A percentile compares a stretch with the other conserved stretches of the same genome.
phyloP scores from a whole-genome alignment of 1,284 basidiomycete genomes.

The Ganoderma resinaceum region DNA sequence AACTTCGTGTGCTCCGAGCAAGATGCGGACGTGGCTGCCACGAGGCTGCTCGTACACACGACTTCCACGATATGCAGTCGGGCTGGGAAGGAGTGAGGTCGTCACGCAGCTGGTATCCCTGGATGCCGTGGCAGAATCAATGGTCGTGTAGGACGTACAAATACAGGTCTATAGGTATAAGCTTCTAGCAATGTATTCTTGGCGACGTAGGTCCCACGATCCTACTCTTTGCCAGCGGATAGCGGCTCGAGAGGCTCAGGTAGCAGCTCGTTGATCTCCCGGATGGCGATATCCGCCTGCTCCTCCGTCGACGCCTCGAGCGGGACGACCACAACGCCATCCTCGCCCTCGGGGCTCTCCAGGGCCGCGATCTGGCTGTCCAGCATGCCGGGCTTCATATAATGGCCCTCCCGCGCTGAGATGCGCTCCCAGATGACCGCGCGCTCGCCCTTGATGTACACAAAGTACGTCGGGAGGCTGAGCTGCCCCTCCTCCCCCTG shows the following conservation, averaged over 20 bases:
- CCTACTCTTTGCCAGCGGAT: not conserved
- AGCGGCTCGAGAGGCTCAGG: constrained; percentile 20
- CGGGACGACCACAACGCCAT: constrained; percentile 72
- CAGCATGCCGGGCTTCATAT: constrained; percentile 88
- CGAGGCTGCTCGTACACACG: not conserved
- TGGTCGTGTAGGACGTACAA: not conserved
- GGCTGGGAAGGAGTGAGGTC: not conserved
- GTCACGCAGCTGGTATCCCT: not conserved
- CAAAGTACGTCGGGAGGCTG: constrained; percentile 74
- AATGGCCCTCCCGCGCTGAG: constrained; percentile 78
- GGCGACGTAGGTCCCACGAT: not conserved
- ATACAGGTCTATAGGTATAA: not conserved
- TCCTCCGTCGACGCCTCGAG: constrained; percentile 62
- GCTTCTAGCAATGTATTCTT: not conserved
- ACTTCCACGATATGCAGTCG: not conserved
- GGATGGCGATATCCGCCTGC: constrained; percentile 57
- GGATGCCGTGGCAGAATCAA: not conserved
- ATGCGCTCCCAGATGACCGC: constrained; percentile 77
- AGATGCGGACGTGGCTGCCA: constrained; percentile 1
- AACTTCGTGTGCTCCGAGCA: not conserved
- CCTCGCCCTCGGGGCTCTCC: constrained; percentile 78
- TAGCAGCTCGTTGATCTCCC: constrained; percentile 40
- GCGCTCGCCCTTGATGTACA: constrained; percentile 80
- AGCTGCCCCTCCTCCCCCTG: constrained; percentile 38
- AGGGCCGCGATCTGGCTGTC: constrained; percentile 84